Percentiles rank a stretch among this genome's conserved stretches.
Conservation (phyloP, 768 basidiomycete species). For the Auricularia heimuer region DNA sequence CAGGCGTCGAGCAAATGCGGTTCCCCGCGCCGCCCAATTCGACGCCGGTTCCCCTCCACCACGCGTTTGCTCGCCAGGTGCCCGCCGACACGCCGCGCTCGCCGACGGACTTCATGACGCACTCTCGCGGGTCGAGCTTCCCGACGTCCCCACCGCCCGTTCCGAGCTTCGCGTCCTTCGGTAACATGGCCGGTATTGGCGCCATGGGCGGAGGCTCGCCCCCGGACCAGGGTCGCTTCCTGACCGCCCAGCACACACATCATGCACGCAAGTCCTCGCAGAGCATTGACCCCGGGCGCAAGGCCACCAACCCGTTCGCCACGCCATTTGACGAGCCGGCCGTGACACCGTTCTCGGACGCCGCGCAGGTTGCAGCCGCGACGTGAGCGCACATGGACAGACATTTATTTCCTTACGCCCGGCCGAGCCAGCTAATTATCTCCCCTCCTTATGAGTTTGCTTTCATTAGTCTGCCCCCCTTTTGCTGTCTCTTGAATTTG, state of each 20-base stretch:
- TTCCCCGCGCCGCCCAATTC: conserved; percentile 13
- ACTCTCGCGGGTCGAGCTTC: conserved; percentile 18
- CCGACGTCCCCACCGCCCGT: conserved; percentile 16
- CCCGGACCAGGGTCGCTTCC: conserved; percentile 37
- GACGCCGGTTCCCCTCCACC: conserved; percentile 31
- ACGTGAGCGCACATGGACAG: background rate
- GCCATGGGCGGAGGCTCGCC: conserved; percentile 16
- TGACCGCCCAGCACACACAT: conserved; percentile 16
- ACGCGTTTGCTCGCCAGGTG: conserved; percentile 24
- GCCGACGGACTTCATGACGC: conserved; percentile 12
- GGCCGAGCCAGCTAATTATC: background rate
- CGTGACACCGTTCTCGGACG: background rate
- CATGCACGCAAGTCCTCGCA: conserved; percentile 33
- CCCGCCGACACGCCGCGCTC: conserved; percentile 13
- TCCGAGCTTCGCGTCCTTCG: conserved; percentile 13
- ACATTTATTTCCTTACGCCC: background rate
- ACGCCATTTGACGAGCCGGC: conserved; percentile 63
- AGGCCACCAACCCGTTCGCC: conserved; percentile 47
- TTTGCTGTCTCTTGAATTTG: background rate
- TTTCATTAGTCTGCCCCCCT: background rate
- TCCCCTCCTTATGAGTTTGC: background rate
- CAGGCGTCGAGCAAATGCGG: conserved; percentile 18
- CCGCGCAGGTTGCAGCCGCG: background rate
- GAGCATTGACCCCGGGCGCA: conserved; percentile 13
- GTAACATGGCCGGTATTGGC: conserved; percentile 3